A percentile compares a stretch with the other conserved stretches of the same genome.
phyloP scores from a whole-genome alignment of 2,329 filamentous ascomycete genomes.

The Colletotrichum filicis region DNA sequence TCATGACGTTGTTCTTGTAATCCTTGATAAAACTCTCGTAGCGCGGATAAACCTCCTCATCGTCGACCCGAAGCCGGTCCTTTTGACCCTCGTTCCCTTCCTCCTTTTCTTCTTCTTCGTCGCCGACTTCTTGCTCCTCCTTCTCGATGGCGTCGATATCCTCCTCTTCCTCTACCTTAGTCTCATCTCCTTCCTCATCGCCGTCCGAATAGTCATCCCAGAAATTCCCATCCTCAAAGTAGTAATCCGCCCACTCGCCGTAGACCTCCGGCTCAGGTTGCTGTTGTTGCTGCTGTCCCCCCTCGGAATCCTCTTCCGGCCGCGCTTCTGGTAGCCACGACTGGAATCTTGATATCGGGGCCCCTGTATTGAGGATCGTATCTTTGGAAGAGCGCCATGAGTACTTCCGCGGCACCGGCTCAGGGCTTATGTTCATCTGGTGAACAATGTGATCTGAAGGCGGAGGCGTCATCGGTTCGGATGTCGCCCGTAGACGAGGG shows the following conservation, averaged over 20 bases:
- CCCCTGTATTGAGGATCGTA: conserved; percentile 23
- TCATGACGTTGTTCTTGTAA: conserved; percentile 29
- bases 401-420: conserved; percentile 10
- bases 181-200: background rate
- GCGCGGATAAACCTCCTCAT: conserved; percentile 16
- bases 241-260: conserved; percentile 37
- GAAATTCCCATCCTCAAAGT: conserved; percentile 35
- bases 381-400: conserved; percentile 32
- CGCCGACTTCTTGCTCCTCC: background rate
- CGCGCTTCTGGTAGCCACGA: conserved; percentile 24
- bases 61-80: background rate
- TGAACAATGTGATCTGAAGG: conserved; percentile 21
- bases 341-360: conserved; percentile 10
- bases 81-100: background rate
- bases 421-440: conserved; percentile 9
- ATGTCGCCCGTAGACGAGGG: conserved; percentile 4
- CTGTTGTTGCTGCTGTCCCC: background rate
- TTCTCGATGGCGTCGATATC: background rate
- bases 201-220: conserved; percentile 4
- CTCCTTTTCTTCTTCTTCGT: background rate
- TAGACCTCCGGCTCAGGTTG: conserved; percentile 29
- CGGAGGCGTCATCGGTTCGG: conserved; percentile 27
- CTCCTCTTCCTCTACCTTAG: background rate
- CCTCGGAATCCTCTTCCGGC: background rate
- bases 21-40: conserved; percentile 34